These are phyloP conservation scores for Coffea canephora DNA, from an alignment of 257 asterid genomes.

Conservation along the genomic window DNA sequence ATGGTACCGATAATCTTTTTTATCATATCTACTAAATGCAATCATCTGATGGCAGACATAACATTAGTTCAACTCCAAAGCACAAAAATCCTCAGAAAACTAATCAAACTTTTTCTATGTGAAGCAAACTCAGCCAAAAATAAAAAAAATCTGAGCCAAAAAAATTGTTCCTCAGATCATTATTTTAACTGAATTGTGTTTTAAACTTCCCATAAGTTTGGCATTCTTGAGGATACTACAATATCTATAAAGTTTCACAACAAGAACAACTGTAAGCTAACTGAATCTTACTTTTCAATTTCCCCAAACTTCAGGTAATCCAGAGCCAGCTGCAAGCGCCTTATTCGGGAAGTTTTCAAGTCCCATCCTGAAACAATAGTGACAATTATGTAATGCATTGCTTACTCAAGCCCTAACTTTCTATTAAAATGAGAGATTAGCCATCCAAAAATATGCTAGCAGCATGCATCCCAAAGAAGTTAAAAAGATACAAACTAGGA, in stretches of 20 bases:
- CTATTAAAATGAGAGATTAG: slow-evolving; percentile 18
- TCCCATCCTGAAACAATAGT: slow-evolving; percentile 69
- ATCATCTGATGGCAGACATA: background rate
- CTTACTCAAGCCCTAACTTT: slow-evolving; percentile 8
- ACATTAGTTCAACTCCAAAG: slow-evolving; percentile 5
- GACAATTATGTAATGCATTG: slow-evolving; percentile 1
- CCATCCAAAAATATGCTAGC: background rate
- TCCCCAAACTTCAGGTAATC: slow-evolving; percentile 78
- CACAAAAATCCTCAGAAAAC: background rate
- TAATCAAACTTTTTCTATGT: background rate
- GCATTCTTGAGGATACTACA: slow-evolving; percentile 2
- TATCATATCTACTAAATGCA: background rate
- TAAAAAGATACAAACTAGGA: background rate
- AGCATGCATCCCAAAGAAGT: slow-evolving; percentile 2
- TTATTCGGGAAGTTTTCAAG: slow-evolving; percentile 65
- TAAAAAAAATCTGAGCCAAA: background rate
- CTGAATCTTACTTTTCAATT: slow-evolving; percentile 65
- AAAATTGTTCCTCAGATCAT: slow-evolving; percentile 1
- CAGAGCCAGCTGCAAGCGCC: slow-evolving; percentile 88
- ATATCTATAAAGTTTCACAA: background rate
- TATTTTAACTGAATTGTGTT: background rate
- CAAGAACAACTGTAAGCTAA: slow-evolving; percentile 4
- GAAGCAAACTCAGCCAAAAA: background rate
- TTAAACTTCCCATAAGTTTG: background rate
- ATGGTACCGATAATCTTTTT: background rate